Evolutionary conservation across 2,329 filamentous ascomycete genomes (phyloP), one percentile per base, ranked within the genome.

Genomic region (Whalleya microplaca): DNA sequence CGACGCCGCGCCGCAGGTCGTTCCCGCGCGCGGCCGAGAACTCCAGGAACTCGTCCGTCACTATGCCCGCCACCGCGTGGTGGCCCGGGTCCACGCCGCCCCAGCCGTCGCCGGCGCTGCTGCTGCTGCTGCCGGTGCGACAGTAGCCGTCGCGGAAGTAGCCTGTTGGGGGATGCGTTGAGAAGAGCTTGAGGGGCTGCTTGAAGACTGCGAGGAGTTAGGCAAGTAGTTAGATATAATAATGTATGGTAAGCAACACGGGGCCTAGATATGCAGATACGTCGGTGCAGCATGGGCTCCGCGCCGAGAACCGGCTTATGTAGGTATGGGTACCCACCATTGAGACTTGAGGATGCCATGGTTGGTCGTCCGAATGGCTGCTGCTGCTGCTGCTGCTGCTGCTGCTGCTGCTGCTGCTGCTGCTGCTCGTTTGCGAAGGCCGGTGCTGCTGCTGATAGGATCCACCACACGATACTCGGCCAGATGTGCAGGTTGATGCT

Each of bases 71-170:
- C 21, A 88, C 75, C 21, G 80, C 79, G 67, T 88, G 85, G 69
- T 86, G 87, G 20, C 84, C 85, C 18, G 71, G 73, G 65, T 88
- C 84, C 14, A 76, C 48, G n/a, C 55, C 52, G 2, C 73, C 69
- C 4, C 23, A 9, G 23, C 23, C 4, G 23, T 27, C n/a, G n/a
- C n/a, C n/a, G n/a, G n/a, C n/a, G 6, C 6, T 29, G 27, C 6
- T 29, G 27, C 6, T 6, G 27, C 6, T 6, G 27, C 6, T 5
- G 3, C 80, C 82, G 3, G 81, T 76, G 41, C 74, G 70, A 72
- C 85, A 87, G 71, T 85, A 87, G 19, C 84, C 85, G 56, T 83
- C 84, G 46, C 84, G 80, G 62, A 83, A 79, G 75, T 80, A 87
- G 51, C 85, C 85, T 1, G 84, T 87, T 66, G 83, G 76, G 8